These are phyloP conservation scores for Tricholoma saponaceum DNA, from an alignment of 768 basidiomycete species.

Conservation along the genomic window DNA sequence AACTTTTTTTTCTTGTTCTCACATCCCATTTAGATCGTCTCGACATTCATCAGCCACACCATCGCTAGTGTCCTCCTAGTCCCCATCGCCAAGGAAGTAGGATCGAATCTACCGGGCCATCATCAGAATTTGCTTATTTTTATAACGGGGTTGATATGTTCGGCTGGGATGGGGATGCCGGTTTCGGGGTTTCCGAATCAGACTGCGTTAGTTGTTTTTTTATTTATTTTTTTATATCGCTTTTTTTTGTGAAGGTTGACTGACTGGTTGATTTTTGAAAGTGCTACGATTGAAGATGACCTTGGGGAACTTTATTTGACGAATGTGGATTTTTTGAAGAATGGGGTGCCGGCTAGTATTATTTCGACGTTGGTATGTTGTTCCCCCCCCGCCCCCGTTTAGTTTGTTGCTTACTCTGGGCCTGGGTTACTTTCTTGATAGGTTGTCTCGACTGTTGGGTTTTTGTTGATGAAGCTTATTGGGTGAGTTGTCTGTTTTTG, in stretches of 20 bases:
- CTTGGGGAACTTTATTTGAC: slow-evolving; percentile 85
- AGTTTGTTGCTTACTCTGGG: slow-evolving; percentile 5
- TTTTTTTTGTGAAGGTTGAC: too few relatives aligned
- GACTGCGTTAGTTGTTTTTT: slow-evolving; percentile 67
- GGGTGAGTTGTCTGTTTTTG: slow-evolving; percentile 47
- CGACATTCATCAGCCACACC: slow-evolving; percentile 97
- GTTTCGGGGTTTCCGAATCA: slow-evolving; percentile 99
- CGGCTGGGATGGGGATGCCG: slow-evolving; percentile 96
- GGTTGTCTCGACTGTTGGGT: slow-evolving; percentile 87
- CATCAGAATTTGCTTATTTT: slow-evolving; percentile 87
- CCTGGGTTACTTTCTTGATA: slow-evolving; percentile 26
- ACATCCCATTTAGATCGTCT: slow-evolving; percentile 81
- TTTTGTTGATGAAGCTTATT: slow-evolving; percentile 65
- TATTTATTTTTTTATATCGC: slow-evolving; percentile 11
- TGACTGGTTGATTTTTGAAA: too few relatives aligned
- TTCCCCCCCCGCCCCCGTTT: slow-evolving; percentile 3
- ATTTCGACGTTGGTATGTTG: slow-evolving; percentile 73
- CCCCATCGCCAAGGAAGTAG: slow-evolving; percentile 91
- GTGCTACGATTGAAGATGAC: slow-evolving; percentile 92
- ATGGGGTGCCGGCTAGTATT: slow-evolving; percentile 91
- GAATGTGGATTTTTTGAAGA: slow-evolving; percentile 87
- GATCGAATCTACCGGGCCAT: slow-evolving; percentile 63
- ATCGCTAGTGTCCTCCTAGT: slow-evolving; percentile 97
- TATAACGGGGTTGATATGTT: slow-evolving; percentile 89
- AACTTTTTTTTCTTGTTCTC: too few relatives aligned